These are phyloP conservation scores for Rhizodiscina lignyota DNA, from an alignment of 495 filamentous ascomycete genomes.

Conservation along the genomic window DNA sequence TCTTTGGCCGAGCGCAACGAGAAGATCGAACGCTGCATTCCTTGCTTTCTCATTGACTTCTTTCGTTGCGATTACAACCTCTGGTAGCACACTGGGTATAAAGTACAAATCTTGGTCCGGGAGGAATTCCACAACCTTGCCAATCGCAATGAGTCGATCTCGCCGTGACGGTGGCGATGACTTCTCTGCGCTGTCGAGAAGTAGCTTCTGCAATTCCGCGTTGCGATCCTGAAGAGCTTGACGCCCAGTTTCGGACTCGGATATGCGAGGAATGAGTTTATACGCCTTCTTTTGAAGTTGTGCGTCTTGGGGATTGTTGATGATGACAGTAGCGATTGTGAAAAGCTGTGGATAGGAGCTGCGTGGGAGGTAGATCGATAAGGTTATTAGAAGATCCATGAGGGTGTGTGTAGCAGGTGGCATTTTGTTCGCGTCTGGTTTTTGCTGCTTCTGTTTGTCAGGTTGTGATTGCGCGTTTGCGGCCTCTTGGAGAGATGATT, in stretches of 20 bases:
- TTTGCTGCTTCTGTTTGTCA: slow-evolving; percentile 38
- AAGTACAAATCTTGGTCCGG: slow-evolving; percentile 69
- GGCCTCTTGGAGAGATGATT: slow-evolving; percentile 49
- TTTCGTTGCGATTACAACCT: slow-evolving; percentile 88
- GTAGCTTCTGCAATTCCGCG: slow-evolving; percentile 56
- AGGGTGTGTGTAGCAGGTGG: slow-evolving; percentile 89
- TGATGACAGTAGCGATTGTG: slow-evolving; percentile 60
- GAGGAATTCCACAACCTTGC: slow-evolving; percentile 59
- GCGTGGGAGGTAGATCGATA: slow-evolving; percentile 80
- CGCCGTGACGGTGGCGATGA: slow-evolving; percentile 62
- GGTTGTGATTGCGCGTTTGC: slow-evolving; percentile 27
- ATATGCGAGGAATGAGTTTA: slow-evolving; percentile 83
- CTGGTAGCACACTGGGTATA: slow-evolving; percentile 76
- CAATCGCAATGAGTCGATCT: slow-evolving; percentile 71
- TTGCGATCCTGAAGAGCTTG: slow-evolving; percentile 55
- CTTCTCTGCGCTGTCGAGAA: slow-evolving; percentile 62
- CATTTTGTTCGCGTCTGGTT: slow-evolving; percentile 45
- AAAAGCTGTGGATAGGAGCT: slow-evolving; percentile 70
- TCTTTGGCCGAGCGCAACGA: slow-evolving; percentile 73
- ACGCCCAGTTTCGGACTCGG: slow-evolving; percentile 56
- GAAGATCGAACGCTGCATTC: slow-evolving; percentile 72
- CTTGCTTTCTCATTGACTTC: slow-evolving; percentile 92
- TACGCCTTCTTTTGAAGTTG: slow-evolving; percentile 99
- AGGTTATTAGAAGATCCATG: slow-evolving; percentile 89
- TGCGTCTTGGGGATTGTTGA: slow-evolving; percentile 62